phyloP scores from a whole-genome alignment of 345 rosid species.

The Melaleuca alternifolia region DNA sequence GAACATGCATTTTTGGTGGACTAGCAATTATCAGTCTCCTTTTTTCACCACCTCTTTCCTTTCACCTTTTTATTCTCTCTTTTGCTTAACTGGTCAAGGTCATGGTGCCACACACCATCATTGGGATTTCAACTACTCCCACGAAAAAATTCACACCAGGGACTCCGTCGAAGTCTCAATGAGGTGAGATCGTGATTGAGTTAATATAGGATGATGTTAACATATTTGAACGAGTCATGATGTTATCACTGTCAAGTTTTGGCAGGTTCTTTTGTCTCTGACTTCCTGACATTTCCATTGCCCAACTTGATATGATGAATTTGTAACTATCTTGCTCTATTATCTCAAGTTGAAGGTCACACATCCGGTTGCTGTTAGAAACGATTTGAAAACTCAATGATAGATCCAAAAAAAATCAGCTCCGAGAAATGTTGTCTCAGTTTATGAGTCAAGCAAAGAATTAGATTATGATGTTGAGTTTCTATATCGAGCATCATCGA shows the following conservation, averaged over 20 bases:
- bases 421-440: background rate
- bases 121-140: slow-evolving; percentile 25
- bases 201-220: background rate
- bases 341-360: background rate
- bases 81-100: slow-evolving; percentile 15
- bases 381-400: background rate
- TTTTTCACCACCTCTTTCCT: background rate
- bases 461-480: background rate
- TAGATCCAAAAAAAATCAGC: background rate
- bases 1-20: slow-evolving; percentile 16
- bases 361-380: background rate
- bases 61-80: background rate
- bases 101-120: slow-evolving; percentile 15
- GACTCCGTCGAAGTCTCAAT: background rate
- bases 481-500: background rate
- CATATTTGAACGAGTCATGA: background rate
- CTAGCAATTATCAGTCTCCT: slow-evolving; percentile 5
- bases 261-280: background rate
- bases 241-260: background rate
- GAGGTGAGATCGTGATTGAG: background rate
- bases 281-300: background rate
- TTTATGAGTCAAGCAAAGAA: background rate
- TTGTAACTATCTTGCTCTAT: background rate
- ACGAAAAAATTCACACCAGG: background rate
- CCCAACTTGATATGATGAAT: background rate